Percentiles rank a stretch among this genome's conserved stretches.
These are phyloP conservation scores for Kitagawia praeruptora DNA, from an alignment of 129 eudicot species.

Conservation along the genomic window DNA sequence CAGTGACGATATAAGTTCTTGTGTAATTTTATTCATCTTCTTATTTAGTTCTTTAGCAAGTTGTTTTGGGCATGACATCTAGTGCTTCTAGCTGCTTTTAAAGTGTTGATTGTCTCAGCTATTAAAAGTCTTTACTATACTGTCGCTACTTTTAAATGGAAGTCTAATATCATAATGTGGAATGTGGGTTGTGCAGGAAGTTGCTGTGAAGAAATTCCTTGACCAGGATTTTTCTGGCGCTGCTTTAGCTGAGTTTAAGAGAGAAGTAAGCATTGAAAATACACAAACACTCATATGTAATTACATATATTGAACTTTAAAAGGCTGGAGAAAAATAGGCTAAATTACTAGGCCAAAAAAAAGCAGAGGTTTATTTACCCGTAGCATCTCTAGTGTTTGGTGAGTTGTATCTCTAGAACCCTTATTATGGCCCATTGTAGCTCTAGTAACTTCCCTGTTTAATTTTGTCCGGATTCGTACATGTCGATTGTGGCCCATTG, in stretches of 20 bases:
- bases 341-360: not conserved
- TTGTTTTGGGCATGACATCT: not conserved
- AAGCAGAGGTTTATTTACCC: not conserved
- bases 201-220: conserved; percentile 97
- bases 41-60: not conserved
- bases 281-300: not conserved
- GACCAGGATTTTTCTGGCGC: conserved; percentile 99
- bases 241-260: conserved; percentile 91
- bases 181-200: conserved; percentile 61
- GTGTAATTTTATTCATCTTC: not conserved
- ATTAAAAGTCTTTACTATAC: not conserved
- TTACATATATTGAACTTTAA: not conserved
- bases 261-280: conserved; percentile 60
- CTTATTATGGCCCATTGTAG: not conserved
- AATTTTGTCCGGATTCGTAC: not conserved
- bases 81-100: not conserved
- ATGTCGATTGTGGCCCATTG: not conserved
- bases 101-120: not conserved
- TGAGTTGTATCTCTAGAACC: not conserved
- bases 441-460: not conserved
- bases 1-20: not conserved
- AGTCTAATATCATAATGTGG: conserved; percentile 1
- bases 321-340: not conserved
- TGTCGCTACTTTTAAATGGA: not conserved
- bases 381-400: not conserved